A percentile compares a stretch with the other conserved stretches of the same genome.
phyloP scores from a whole-genome alignment of 2,329 filamentous ascomycete genomes.

The Colletotrichum nymphaeae region DNA sequence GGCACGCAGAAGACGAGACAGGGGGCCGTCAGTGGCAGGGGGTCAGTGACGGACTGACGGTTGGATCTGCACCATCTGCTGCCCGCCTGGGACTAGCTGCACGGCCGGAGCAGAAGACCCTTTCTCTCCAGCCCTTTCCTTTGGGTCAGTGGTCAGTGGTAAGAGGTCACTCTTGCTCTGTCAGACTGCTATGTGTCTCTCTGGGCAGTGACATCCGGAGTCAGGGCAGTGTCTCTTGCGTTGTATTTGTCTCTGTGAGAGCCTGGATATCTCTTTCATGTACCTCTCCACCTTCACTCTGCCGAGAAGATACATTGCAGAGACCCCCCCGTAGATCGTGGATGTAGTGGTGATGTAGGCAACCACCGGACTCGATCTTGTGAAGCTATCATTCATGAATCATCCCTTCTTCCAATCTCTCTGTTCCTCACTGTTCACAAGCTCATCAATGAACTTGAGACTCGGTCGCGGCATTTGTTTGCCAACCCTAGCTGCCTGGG shows the following conservation, averaged over 20 bases:
- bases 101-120: constrained; percentile 15
- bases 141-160: background rate
- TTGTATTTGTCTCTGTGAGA: background rate
- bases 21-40: background rate
- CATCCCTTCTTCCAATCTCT: background rate
- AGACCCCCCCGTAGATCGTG: background rate
- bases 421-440: background rate
- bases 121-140: background rate
- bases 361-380: background rate
- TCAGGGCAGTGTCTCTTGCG: background rate
- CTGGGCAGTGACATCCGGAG: background rate
- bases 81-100: constrained; percentile 16
- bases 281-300: background rate
- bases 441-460: constrained; percentile 17
- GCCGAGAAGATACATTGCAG: background rate
- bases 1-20: constrained; percentile 15
- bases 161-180: background rate
- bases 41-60: background rate
- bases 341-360: background rate
- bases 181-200: background rate
- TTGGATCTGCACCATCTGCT: constrained; percentile 17
- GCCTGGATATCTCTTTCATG: background rate
- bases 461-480: background rate
- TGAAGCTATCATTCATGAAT: background rate
- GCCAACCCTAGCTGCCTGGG: no score